Evolutionary conservation across 2,329 filamentous ascomycete species (phyloP).

Genomic region (Aspergillus oerlinghausenensis): DNA sequence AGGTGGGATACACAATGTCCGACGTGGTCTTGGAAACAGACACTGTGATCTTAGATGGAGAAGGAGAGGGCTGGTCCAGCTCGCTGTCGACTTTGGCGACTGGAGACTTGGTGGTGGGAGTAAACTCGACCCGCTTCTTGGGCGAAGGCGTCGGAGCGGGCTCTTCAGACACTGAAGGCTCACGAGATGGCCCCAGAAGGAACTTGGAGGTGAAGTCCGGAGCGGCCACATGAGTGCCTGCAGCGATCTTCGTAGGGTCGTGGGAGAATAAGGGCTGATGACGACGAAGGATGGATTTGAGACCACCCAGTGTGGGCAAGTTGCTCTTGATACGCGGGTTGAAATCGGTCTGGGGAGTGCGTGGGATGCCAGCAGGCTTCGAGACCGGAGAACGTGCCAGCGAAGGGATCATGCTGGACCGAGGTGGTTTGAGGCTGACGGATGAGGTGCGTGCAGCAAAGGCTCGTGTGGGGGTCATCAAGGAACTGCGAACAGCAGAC

Average conservation of each 20-base stretch:
- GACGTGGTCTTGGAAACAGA: conserved; percentile 19
- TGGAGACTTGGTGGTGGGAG: conserved; percentile 59
- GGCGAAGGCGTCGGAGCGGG: conserved; percentile 61
- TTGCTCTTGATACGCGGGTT: conserved; percentile 39
- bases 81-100: conserved; percentile 19
- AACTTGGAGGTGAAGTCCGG: conserved; percentile 47
- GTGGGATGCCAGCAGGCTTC: conserved; percentile 44
- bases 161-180: conserved; percentile 20
- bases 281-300: conserved; percentile 62
- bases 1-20: conserved; percentile 34
- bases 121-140: conserved; percentile 79
- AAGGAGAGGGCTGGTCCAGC: conserved; percentile 35
- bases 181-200: conserved; percentile 36
- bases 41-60: conserved; percentile 35
- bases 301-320: conserved; percentile 48
- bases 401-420: conserved; percentile 52
- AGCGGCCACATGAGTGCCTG: conserved; percentile 51
- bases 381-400: conserved; percentile 49
- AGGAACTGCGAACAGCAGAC: conserved; percentile 46
- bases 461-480: conserved; percentile 75
- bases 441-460: conserved; percentile 58
- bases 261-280: conserved; percentile 56
- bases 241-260: conserved; percentile 55
- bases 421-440: conserved; percentile 50
- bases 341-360: conserved; percentile 46